Evolutionary conservation across 116 monocot species (phyloP), one percentile per base, ranked within the genome.

Genomic region (Posidonia oceanica): DNA sequence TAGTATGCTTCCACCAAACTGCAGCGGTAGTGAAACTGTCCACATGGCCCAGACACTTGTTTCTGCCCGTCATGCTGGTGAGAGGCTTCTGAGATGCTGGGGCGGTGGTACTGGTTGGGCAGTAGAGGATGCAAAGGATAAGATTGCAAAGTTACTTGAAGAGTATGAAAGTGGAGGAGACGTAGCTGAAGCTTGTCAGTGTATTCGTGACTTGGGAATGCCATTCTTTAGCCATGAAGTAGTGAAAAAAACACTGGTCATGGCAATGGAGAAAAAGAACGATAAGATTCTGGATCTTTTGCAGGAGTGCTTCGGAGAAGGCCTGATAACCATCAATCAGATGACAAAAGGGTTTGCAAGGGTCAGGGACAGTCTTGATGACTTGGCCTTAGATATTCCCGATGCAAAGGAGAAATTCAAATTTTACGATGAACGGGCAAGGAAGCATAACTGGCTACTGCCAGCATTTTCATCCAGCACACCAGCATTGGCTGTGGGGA

Each of bases 91-190:
- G 67, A 79, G 94, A 48, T 94, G 94, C 81, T 94, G 94, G 94
- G 94, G 94, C 29, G 94, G 87, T 18, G 83, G 87, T 69, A 85
- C 83, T 1, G 94, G 94, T 10, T 94, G 89, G 94, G 85, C 86
- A 7, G 87, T 94, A n/a, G 94, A 94, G 70, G 94, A 94, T 48
- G 87, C 94, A 3, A 94, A 94, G 76, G 94, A 94, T 75, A 94
- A 87, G 76, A 85, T 94, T 18, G 14, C 71, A 10, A 87, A 86
- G 77, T 81, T 94, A 54, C 80, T 94, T 7, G 94, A 94, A 67
- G 94, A 94, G 56, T 89, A 89, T 4, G 94, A 83, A 70, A 82
- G 69, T 4, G 94, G 94, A 7, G 94, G 94, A 10, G 87, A 89
- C 72, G 61, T 85, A 12, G 79, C 77, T 37, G 94, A 94, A 72